Evolutionary conservation across 768 basidiomycete genomes (phyloP).

Genomic region (Kwoniella sp.): DNA sequence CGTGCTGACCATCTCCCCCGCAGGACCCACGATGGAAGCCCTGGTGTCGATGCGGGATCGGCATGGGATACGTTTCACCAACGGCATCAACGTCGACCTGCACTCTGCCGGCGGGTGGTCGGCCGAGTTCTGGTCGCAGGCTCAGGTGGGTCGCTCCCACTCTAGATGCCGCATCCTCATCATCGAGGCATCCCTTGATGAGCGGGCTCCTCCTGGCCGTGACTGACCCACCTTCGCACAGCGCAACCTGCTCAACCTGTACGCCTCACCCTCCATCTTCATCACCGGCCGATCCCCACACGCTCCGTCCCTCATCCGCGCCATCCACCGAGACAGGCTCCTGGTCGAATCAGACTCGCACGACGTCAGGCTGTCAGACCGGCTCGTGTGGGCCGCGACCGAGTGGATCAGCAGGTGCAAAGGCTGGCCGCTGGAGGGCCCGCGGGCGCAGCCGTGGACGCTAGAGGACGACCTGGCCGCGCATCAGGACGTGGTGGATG

Average conservation of each 20-base stretch:
- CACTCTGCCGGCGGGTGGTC: slow-evolving; percentile 81
- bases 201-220: not conserved
- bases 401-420: slow-evolving; percentile 66
- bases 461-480: not conserved
- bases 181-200: no score
- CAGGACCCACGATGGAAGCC: slow-evolving; percentile 62
- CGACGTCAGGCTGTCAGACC: slow-evolving; percentile 59
- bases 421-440: slow-evolving; percentile 66
- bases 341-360: slow-evolving; percentile 84
- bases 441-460: slow-evolving; percentile 44
- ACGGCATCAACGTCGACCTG: slow-evolving; percentile 71
- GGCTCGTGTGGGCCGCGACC: slow-evolving; percentile 73
- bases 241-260: slow-evolving; percentile 71
- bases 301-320: slow-evolving; percentile 62
- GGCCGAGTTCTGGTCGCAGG: slow-evolving; percentile 64
- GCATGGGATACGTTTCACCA: slow-evolving; percentile 58
- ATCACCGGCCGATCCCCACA: slow-evolving; percentile 72
- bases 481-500: slow-evolving; percentile 1
- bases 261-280: slow-evolving; percentile 78
- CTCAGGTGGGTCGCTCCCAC: slow-evolving; percentile 61
- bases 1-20: not conserved
- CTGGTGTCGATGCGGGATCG: slow-evolving; percentile 60
- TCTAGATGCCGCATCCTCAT: no score
- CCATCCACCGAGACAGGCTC: slow-evolving; percentile 63
- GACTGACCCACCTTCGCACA: slow-evolving; percentile 44